Evolutionary conservation across 2,329 filamentous ascomycete genomes (phyloP).

Genomic region (Tolypocladium ovalisporum): DNA sequence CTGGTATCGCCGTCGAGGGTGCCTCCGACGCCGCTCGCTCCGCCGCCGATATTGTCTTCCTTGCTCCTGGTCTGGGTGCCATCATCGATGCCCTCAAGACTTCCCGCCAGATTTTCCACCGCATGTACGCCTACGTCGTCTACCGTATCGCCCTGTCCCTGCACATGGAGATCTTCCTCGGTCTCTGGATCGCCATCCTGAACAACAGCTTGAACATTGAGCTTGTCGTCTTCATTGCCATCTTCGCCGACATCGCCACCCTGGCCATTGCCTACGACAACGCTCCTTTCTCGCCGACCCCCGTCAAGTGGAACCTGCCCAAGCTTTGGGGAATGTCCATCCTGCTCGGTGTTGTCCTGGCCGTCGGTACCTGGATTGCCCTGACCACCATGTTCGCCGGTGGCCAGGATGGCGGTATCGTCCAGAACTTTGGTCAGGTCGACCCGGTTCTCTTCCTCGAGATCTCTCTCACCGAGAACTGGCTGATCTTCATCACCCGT

Average conservation of each 20-base stretch:
- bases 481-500: conserved; percentile 94
- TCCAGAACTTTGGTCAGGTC: conserved; percentile 76
- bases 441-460: conserved; percentile 82
- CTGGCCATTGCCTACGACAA: conserved; percentile 91
- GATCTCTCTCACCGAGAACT: conserved; percentile 86
- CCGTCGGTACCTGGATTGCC: conserved; percentile 78
- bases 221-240: conserved; percentile 86
- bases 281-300: conserved; percentile 72
- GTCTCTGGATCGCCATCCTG: conserved; percentile 82
- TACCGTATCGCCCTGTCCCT: conserved; percentile 90
- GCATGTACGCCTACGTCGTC: conserved; percentile 93
- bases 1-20: conserved; percentile 89
- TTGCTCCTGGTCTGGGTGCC: conserved; percentile 80
- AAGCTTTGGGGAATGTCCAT: conserved; percentile 92
- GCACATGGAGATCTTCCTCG: conserved; percentile 84
- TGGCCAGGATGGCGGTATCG: conserved; percentile 66
- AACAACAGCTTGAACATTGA: conserved; percentile 78
- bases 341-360: conserved; percentile 69
- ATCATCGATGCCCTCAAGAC: conserved; percentile 92
- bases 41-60: conserved; percentile 87
- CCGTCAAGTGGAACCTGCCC: conserved; percentile 91
- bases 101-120: conserved; percentile 89
- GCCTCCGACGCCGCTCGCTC: conserved; percentile 84
- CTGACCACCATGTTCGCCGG: conserved; percentile 72
- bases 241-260: conserved; percentile 88